phyloP scores from a whole-genome alignment of 1,284 basidiomycete genomes.

The Sporisorium sorghi region DNA sequence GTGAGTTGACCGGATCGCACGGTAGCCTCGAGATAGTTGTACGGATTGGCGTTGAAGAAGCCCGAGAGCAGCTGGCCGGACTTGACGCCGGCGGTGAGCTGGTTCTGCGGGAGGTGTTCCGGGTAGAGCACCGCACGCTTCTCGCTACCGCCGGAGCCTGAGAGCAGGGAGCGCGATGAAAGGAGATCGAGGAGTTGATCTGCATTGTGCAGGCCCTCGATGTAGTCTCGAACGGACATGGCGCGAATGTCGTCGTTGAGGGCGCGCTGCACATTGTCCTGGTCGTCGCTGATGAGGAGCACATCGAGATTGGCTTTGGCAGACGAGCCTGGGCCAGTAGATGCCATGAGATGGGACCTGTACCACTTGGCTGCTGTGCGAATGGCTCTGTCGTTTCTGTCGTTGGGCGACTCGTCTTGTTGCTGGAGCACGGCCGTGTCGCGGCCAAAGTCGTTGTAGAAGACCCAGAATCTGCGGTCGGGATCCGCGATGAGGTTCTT shows the following conservation, averaged over 20 bases:
- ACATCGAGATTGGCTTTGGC: conserved; percentile 53
- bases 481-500: conserved; percentile 64
- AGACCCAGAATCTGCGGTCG: conserved; percentile 64
- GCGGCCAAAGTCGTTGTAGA: conserved; percentile 63
- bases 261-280: conserved; percentile 79
- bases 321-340: conserved; percentile 36
- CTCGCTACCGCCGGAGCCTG: conserved; percentile 36
- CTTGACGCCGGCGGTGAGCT: conserved; percentile 85
- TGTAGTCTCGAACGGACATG: conserved; percentile 65
- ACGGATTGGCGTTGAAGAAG: conserved; percentile 93
- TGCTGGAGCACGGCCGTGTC: conserved; percentile 55
- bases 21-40: conserved; percentile 91
- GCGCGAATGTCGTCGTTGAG: conserved; percentile 56
- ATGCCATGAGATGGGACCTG: conserved; percentile 53
- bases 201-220: conserved; percentile 58
- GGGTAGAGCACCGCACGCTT: conserved; percentile 58
- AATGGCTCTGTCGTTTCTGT: conserved; percentile 67
- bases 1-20: conserved; percentile 80
- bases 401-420: conserved; percentile 64
- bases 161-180: conserved; percentile 52
- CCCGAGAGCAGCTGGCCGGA: conserved; percentile 87
- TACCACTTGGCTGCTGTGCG: conserved; percentile 64
- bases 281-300: conserved; percentile 79
- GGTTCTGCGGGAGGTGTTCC: conserved; percentile 83
- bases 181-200: conserved; percentile 65